Percentiles rank a stretch among this genome's conserved stretches.
Conservation (phyloP, 805 yeast species). For the Candida montana region DNA sequence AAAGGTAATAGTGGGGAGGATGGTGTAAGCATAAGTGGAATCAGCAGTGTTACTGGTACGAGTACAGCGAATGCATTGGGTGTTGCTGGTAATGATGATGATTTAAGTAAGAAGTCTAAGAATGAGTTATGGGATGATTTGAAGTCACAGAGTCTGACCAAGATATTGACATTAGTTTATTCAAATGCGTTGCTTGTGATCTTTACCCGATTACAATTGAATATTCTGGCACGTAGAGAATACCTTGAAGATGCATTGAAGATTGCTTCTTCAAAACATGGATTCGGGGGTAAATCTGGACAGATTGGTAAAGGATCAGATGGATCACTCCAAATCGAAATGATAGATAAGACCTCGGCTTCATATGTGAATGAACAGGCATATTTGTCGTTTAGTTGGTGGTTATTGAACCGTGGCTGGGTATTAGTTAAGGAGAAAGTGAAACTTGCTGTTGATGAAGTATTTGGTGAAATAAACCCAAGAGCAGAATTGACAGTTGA, state of each 20-base stretch:
- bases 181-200: conserved; percentile 64
- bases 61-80: neutral
- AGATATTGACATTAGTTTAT: conserved; percentile 68
- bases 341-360: conserved; percentile 17
- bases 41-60: no score
- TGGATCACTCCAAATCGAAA: conserved; percentile 7
- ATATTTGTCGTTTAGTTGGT: conserved; percentile 85
- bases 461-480: conserved; percentile 63
- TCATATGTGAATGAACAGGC: conserved; percentile 65
- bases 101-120: conserved; percentile 35
- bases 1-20: conserved; percentile 18
- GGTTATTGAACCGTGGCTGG: conserved; percentile 90
- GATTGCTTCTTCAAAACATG: conserved; percentile 49
- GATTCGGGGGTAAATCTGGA: conserved; percentile 10
- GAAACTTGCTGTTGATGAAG: conserved; percentile 49
- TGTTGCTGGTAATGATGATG: neutral
- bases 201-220: conserved; percentile 79
- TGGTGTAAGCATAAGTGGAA: conserved; percentile 5
- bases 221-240: conserved; percentile 80
- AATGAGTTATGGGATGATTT: conserved; percentile 80
- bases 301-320: no score
- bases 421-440: conserved; percentile 46
- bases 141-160: conserved; percentile 66
- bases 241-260: conserved; percentile 75
- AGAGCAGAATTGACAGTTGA: conserved; percentile 61